Evolutionary conservation across 2,329 filamentous ascomycete species (phyloP).

Genomic region (Thermothelomyces thermophilus): DNA sequence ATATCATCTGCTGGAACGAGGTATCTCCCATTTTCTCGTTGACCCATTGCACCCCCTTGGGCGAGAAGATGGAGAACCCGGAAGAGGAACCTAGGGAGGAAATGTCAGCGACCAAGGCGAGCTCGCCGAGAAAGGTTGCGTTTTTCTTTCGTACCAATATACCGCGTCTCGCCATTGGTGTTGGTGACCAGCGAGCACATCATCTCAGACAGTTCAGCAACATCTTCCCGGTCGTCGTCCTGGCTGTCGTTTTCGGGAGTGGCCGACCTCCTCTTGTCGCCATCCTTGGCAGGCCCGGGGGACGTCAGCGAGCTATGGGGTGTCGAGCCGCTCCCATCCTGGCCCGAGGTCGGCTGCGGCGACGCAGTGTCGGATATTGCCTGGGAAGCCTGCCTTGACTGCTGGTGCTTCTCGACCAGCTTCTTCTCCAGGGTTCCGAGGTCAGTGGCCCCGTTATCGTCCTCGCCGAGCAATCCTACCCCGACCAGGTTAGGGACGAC

Average conservation of each 20-base stretch:
- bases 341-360: conserved; percentile 40
- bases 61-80: conserved; percentile 97
- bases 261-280: conserved; percentile 36
- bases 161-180: conserved; percentile 87
- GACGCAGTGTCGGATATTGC: conserved; percentile 46
- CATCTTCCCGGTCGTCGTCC: conserved; percentile 63
- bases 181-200: conserved; percentile 98
- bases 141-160: conserved; percentile 69
- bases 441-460: conserved; percentile 79
- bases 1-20: conserved; percentile 93
- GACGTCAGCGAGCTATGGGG: conserved; percentile 51
- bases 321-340: conserved; percentile 39
- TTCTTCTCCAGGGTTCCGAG: conserved; percentile 81
- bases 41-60: conserved; percentile 97
- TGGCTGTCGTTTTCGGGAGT: conserved; percentile 34
- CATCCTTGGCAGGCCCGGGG: conserved; percentile 40
- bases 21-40: conserved; percentile 95
- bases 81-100: conserved; percentile 82
- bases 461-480: conserved; percentile 71
- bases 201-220: conserved; percentile 89
- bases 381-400: conserved; percentile 45
- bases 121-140: not conserved
- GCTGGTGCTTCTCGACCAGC: conserved; percentile 50
- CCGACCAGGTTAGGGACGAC: conserved; percentile 23
- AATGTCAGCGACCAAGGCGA: conserved; percentile 6